A percentile compares a stretch with the other conserved stretches of the same genome.
Evolutionary conservation across 306 rosid genomes (phyloP).

Genomic region (Elaeagnus macrophylla): DNA sequence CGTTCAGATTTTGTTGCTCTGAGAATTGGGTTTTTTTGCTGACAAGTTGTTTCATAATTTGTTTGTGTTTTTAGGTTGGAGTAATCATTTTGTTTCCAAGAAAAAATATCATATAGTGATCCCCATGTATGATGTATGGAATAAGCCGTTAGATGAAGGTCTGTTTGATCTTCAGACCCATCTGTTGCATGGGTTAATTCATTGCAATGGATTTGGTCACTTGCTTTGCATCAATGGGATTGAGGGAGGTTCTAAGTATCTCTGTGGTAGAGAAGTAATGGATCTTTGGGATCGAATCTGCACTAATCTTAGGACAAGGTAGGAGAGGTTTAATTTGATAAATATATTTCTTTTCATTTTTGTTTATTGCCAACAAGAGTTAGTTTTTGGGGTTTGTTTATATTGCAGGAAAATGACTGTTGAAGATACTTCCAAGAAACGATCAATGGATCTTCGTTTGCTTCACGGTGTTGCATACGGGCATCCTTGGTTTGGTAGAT

Average conservation of each 20-base stretch:
- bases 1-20: background rate
- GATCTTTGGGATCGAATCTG: conserved; percentile 86
- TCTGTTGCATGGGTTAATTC: conserved; percentile 70
- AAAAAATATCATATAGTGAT: conserved; percentile 73
- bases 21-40: background rate
- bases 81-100: conserved; percentile 71
- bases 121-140: conserved; percentile 57
- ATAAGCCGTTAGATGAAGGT: conserved; percentile 53
- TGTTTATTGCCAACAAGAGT: background rate
- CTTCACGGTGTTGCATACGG: conserved; percentile 85
- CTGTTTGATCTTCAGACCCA: conserved; percentile 45
- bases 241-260: conserved; percentile 70
- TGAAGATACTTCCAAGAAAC: conserved; percentile 62
- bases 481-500: conserved; percentile 87
- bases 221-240: conserved; percentile 67
- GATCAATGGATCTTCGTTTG: conserved; percentile 73
- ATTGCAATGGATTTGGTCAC: conserved; percentile 78
- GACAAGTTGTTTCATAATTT: background rate
- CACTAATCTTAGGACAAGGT: conserved; percentile 55
- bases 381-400: conserved; percentile 1
- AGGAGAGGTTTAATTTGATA: background rate
- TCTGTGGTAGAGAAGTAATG: conserved; percentile 73
- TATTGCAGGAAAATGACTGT: conserved; percentile 57
- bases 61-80: conserved; percentile 53
- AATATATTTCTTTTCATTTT: background rate